A percentile compares a stretch with the other conserved stretches of the same genome.
phyloP scores from a whole-genome alignment of 192 early-diverging fungal genomes.

The Haplosporangium gracile region DNA sequence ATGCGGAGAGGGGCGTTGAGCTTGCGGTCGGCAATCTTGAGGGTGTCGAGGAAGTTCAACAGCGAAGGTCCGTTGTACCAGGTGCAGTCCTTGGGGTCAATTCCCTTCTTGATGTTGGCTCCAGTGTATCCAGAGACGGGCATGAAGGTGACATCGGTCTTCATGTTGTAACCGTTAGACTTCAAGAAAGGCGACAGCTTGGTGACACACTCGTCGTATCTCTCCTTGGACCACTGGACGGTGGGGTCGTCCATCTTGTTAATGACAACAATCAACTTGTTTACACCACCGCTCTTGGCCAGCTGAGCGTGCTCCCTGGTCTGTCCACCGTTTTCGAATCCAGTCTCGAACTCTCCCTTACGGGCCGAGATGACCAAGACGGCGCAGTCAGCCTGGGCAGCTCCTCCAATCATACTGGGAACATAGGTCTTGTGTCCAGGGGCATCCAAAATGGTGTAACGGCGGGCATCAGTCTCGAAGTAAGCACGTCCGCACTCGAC shows the following conservation, averaged over 20 bases:
- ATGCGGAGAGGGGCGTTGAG: constrained; percentile 91
- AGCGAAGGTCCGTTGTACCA: constrained; percentile 93
- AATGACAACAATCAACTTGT: constrained; percentile 91
- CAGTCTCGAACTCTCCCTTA: constrained; percentile 99
- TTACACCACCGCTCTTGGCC: constrained; percentile 97
- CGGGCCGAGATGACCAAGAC: constrained; percentile 97
- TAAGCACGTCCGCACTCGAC: constrained; percentile 98
- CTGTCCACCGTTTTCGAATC: constrained; percentile 99
- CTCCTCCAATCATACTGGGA: constrained; percentile 97
- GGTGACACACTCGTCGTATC: constrained; percentile 90
- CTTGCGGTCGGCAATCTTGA: constrained; percentile 90
- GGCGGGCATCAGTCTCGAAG: constrained; percentile 95
- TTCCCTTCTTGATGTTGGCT: constrained; percentile 93
- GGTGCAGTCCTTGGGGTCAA: constrained; percentile 68
- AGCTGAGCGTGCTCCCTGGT: constrained; percentile 98
- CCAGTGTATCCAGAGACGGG: constrained; percentile 98
- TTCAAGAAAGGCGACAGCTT: constrained; percentile 95
- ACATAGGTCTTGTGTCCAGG: constrained; percentile 99
- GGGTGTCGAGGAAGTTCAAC: constrained; percentile 85
- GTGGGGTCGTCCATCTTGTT: constrained; percentile 99
- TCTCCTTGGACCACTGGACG: constrained; percentile 91
- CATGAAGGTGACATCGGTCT: constrained; percentile 83
- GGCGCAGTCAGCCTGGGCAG: constrained; percentile 96
- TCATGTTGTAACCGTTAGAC: constrained; percentile 89
- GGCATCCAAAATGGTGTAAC: constrained; percentile 98